A percentile compares a stretch with the other conserved stretches of the same genome.
These are phyloP conservation scores for Penicillium frequentans DNA, from an alignment of 2,329 filamentous ascomycete species.

Conservation along the genomic window DNA sequence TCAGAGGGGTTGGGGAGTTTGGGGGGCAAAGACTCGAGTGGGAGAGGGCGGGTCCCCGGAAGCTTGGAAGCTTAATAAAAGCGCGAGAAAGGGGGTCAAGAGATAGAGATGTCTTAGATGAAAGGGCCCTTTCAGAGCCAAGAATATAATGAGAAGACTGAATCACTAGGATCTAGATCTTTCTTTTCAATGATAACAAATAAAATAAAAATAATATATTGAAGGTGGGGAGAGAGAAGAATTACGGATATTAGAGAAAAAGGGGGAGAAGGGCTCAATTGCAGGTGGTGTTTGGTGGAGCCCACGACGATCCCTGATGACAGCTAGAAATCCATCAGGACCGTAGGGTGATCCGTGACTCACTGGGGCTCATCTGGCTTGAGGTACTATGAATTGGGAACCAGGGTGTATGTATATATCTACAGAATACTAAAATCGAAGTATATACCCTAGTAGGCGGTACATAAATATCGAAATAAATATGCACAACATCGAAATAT, in stretches of 20 bases:
- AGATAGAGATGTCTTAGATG: not conserved
- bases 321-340: not conserved
- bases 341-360: not conserved
- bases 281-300: not conserved
- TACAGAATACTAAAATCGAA: too few relatives aligned
- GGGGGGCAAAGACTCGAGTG: not conserved
- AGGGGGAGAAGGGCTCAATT: not conserved
- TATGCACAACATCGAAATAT: not conserved
- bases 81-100: not conserved
- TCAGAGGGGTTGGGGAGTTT: constrained; percentile 15
- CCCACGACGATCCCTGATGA: not conserved
- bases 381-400: too few relatives aligned
- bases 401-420: too few relatives aligned
- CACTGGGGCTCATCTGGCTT: not conserved
- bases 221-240: not conserved
- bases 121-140: not conserved
- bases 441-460: too few relatives aligned
- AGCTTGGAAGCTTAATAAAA: constrained; percentile 3
- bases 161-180: not conserved
- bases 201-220: not conserved
- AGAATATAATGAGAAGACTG: not conserved
- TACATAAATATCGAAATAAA: not conserved
- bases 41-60: constrained; percentile 1
- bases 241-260: not conserved
- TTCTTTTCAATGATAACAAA: not conserved